Evolutionary conservation across 805 yeast genomes (phyloP).

Genomic region (Tetrapisispora taiwanensis): DNA sequence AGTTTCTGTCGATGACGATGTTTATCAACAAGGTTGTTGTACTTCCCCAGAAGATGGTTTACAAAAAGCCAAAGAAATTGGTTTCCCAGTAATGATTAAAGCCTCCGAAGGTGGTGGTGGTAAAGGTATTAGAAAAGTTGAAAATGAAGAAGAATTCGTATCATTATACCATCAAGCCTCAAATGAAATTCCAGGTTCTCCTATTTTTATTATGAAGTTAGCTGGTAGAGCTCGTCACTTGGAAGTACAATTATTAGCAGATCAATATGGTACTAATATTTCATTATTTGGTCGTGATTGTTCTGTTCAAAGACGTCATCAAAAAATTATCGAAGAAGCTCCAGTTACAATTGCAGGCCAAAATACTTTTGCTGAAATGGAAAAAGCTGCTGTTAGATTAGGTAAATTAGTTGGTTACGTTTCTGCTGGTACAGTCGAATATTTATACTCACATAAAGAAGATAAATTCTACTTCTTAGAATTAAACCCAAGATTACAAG

Average conservation of each 20-base stretch:
- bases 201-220: constrained; percentile 92
- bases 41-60: constrained; percentile 81
- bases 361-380: constrained; percentile 85
- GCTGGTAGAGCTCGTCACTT: constrained; percentile 97
- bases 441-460: constrained; percentile 86
- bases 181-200: constrained; percentile 97
- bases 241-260: constrained; percentile 96
- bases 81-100: constrained; percentile 97
- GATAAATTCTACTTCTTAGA: constrained; percentile 94
- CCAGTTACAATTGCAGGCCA: constrained; percentile 91
- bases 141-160: constrained; percentile 65
- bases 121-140: constrained; percentile 97
- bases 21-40: constrained; percentile 85
- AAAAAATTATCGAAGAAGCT: constrained; percentile 97
- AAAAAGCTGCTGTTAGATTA: constrained; percentile 91
- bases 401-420: constrained; percentile 97
- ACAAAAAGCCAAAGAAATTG: constrained; percentile 71
- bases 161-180: constrained; percentile 85
- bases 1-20: constrained; percentile 79
- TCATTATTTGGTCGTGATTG: constrained; percentile 98
- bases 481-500: constrained; percentile 96
- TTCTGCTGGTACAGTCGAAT: constrained; percentile 98
- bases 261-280: constrained; percentile 95
- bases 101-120: constrained; percentile 99
- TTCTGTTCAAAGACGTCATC: constrained; percentile 99